Evolutionary conservation across 768 basidiomycete species (phyloP).

Genomic region (Xerocomellus chrysenteron): DNA sequence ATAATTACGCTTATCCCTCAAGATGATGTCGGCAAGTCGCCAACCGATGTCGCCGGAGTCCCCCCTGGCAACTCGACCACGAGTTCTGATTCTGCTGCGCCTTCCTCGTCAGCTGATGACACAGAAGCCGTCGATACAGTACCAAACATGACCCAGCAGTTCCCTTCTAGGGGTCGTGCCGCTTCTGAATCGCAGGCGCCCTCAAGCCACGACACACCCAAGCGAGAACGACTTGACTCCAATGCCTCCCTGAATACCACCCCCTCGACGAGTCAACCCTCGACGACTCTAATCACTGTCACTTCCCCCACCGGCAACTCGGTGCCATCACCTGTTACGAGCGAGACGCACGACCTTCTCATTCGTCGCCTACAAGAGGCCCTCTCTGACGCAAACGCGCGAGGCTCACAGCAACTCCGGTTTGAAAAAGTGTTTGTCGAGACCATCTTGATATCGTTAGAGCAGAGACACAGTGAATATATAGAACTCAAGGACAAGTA

Average conservation of each 20-base stretch:
- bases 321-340: slow-evolving; percentile 23
- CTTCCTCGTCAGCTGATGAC: not conserved
- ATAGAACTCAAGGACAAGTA: slow-evolving; percentile 69
- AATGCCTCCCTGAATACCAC: slow-evolving; percentile 21
- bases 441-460: slow-evolving; percentile 63
- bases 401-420: slow-evolving; percentile 58
- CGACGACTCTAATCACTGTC: slow-evolving; percentile 42
- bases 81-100: not conserved
- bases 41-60: not conserved
- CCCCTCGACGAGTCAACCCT: not conserved
- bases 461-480: slow-evolving; percentile 60
- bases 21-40: not conserved
- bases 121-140: slow-evolving; percentile 14
- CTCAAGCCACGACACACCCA: slow-evolving; percentile 2
- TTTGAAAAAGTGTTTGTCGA: slow-evolving; percentile 76
- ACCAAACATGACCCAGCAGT: slow-evolving; percentile 12
- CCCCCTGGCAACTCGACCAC: not conserved
- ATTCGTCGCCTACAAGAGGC: slow-evolving; percentile 58
- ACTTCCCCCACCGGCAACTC: slow-evolving; percentile 40
- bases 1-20: slow-evolving; percentile 14
- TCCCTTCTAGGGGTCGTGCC: slow-evolving; percentile 22
- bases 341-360: slow-evolving; percentile 46
- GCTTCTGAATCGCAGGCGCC: slow-evolving; percentile 34
- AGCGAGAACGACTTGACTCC: slow-evolving; percentile 28
- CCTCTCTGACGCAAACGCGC: slow-evolving; percentile 56